phyloP scores from a whole-genome alignment of 1,284 basidiomycete species.

The Cutaneotrichosporon sp. region DNA sequence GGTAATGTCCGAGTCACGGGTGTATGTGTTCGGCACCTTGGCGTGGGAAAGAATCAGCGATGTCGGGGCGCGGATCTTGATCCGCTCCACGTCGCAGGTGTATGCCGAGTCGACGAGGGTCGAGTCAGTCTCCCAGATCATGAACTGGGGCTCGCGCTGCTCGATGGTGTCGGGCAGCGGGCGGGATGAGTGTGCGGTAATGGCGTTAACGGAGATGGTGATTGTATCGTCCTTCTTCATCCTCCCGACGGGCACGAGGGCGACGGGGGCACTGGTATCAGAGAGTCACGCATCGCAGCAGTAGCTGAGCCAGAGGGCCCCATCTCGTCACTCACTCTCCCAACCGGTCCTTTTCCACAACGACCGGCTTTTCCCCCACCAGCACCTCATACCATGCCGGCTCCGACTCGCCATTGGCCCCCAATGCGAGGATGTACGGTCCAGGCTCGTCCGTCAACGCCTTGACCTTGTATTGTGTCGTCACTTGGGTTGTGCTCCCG shows the following conservation, averaged over 20 bases:
- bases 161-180: conserved; percentile 68
- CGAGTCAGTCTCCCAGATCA: conserved; percentile 70
- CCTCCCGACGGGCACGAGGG: conserved; percentile 31
- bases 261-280: conserved; percentile 29
- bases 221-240: conserved; percentile 56
- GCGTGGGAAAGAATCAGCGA: conserved; percentile 67
- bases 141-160: conserved; percentile 73
- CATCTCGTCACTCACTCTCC: conserved; percentile 20
- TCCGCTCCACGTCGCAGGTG: conserved; percentile 68
- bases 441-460: conserved; percentile 60
- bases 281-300: not conserved
- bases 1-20: conserved; percentile 51
- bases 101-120: conserved; percentile 71
- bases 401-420: conserved; percentile 58
- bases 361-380: conserved; percentile 56
- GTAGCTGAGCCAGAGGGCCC: not conserved
- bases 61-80: conserved; percentile 75
- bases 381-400: conserved; percentile 72
- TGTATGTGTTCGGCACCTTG: conserved; percentile 45
- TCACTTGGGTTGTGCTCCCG: conserved; percentile 75
- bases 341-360: conserved; percentile 22
- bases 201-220: conserved; percentile 69
- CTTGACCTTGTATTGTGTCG: conserved; percentile 78
- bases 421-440: conserved; percentile 66
- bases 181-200: conserved; percentile 67